These are phyloP conservation scores for Naganishia albida DNA, from an alignment of 1,284 basidiomycete species.

Conservation along the genomic window DNA sequence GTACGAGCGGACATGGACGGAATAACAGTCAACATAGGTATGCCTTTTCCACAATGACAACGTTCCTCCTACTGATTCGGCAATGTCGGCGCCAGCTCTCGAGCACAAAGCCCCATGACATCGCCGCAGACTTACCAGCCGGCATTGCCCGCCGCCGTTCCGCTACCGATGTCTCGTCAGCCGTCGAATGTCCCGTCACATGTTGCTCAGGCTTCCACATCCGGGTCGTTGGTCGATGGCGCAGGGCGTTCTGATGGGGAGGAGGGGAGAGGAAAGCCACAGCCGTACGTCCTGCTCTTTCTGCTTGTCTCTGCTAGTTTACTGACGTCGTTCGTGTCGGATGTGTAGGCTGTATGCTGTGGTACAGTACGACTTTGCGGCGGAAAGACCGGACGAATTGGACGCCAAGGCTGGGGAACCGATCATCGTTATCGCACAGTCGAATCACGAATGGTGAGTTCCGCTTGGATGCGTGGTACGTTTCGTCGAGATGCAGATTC, in stretches of 20 bases:
- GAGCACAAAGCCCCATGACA: conserved; percentile 19
- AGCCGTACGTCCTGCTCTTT: conserved; percentile 19
- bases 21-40: conserved; percentile 30
- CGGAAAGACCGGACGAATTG: conserved; percentile 93
- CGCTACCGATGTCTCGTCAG: conserved; percentile 4
- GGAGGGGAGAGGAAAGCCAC: conserved; percentile 19
- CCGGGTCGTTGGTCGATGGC: conserved; percentile 11
- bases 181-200: conserved; percentile 25
- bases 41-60: not conserved
- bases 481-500: not conserved
- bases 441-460: conserved; percentile 56
- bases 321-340: no score
- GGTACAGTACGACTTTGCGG: conserved; percentile 91
- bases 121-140: conserved; percentile 6
- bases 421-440: conserved; percentile 67
- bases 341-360: conserved; percentile 73
- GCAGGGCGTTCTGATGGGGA: not conserved
- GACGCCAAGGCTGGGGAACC: conserved; percentile 91
- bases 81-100: not conserved
- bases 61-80: not conserved
- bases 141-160: not conserved
- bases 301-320: not conserved
- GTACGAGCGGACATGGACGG: conserved; percentile 9
- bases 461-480: not conserved
- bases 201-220: not conserved